Evolutionary conservation across 148 eudicot species (phyloP), one percentile per base, ranked within the genome.

Genomic region (Mesembryanthemum crystallinum): DNA sequence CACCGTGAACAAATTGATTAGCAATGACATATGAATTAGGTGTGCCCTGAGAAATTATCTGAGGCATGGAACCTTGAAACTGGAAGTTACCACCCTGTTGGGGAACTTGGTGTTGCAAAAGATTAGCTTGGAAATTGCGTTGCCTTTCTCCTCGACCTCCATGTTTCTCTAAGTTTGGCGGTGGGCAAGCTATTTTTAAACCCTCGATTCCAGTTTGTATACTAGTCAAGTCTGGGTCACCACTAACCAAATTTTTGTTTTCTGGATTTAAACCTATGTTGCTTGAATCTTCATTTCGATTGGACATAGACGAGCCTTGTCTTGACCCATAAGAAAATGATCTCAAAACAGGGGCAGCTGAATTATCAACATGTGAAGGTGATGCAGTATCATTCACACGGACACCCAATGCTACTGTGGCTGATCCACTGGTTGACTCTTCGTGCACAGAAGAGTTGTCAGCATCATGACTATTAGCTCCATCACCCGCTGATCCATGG

Each of bases 51-150:
- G 85, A 76, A 79, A 74, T 57, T 63, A 87, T 76, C 63, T 84
- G 91, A 78, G 84, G 77, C 64, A 82, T 83, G 24, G 87, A 73
- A 37, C 78, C 82, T 17, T 81, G 90, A 73, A 76, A 81, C 37
- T 76, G 88, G 68, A 78, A 81, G 37, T 12, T 67, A 64, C 67
- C 69, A 62, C 76, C 64, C 30, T 76, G 83, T 45, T 83, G 84
- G 32, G 32, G 76, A 45, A 75, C 71, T 54, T 52, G 83, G 64
- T 75, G 83, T 59, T 80, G 83, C 73, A 76, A 20, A 72, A 82
- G 28, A 79, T 69, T 82, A 54, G 55, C 71, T 64, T 80, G 88
- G 65, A 71, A 45, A 73, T 14, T 75, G 60, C 47, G 81, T 7
- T 71, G 76, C 39, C 71, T 79, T 69, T 75, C 85, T 68, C 60